Evolutionary conservation across 2,329 filamentous ascomycete genomes (phyloP).

Genomic region (Pseudogymnoascus sp.): DNA sequence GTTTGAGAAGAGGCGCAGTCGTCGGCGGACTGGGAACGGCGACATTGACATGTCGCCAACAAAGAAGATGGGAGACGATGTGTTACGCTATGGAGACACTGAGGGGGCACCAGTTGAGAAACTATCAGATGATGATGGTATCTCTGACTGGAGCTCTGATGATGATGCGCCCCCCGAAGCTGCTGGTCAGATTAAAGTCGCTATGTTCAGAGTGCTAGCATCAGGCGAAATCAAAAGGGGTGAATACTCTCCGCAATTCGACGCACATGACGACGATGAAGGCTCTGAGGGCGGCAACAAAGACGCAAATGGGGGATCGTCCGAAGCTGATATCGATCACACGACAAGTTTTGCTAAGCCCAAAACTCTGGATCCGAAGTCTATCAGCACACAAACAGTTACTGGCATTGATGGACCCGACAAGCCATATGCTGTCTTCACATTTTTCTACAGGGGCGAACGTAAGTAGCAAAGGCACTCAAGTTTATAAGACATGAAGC

Average conservation of each 20-base stretch:
- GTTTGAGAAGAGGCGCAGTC: conserved; percentile 58
- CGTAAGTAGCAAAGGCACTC: conserved; percentile 49
- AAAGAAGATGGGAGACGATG: conserved; percentile 36
- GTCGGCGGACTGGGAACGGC: conserved; percentile 45
- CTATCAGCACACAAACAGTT: conserved; percentile 98
- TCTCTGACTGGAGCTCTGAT: conserved; percentile 58
- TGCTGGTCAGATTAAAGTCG: conserved; percentile 95
- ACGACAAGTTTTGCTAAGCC: conserved; percentile 97
- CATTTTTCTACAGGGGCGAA: conserved; percentile 94
- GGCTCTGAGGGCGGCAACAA: conserved; percentile 39
- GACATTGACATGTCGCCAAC: conserved; percentile 33
- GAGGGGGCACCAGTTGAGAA: conserved; percentile 66
- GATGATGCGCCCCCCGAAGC: conserved; percentile 90
- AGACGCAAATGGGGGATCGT: conserved; percentile 44
- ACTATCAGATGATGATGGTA: conserved; percentile 62
- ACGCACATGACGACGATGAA: conserved; percentile 91
- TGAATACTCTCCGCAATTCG: conserved; percentile 96
- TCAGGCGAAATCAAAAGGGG: conserved; percentile 96
- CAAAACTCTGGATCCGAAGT: conserved; percentile 90
- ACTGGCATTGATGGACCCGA: conserved; percentile 94
- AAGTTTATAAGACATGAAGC: neutral
- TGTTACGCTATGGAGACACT: conserved; percentile 74
- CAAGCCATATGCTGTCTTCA: conserved; percentile 93
- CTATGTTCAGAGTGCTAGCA: conserved; percentile 88
- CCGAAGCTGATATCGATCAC: conserved; percentile 83